Conservation (phyloP, 1,284 basidiomycete species). For the Puccinia polysora region DNA sequence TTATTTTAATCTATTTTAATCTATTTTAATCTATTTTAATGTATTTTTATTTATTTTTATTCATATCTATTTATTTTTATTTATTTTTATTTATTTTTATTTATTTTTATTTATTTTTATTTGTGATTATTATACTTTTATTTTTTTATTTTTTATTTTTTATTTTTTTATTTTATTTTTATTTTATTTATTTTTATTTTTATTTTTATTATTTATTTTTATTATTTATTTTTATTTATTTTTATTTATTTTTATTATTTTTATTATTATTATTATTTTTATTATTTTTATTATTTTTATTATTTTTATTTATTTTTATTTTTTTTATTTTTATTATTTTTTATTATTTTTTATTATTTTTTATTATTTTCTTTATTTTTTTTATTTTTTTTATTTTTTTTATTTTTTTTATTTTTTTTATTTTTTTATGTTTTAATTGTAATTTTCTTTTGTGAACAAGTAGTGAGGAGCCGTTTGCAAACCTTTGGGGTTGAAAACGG, state of each 20-base stretch:
- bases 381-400: too few relatives aligned
- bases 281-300: neutral
- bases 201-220: neutral
- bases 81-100: conserved; percentile 2
- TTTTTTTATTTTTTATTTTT: neutral
- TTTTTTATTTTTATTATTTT: neutral
- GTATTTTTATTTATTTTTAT: too few relatives aligned
- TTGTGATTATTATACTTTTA: too few relatives aligned
- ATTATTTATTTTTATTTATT: neutral
- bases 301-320: neutral
- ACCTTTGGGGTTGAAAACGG: too few relatives aligned
- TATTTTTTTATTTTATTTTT: neutral
- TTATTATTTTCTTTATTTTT: too few relatives aligned
- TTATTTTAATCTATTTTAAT: too few relatives aligned
- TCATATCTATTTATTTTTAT: neutral
- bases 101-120: neutral
- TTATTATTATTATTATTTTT: neutral
- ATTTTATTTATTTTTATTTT: neutral
- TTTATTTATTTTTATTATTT: neutral
- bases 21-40: too few relatives aligned
- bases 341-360: too few relatives aligned
- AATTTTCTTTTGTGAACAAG: neutral
- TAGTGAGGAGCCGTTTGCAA: too few relatives aligned
- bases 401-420: too few relatives aligned
- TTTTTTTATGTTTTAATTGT: too few relatives aligned